phyloP scores from a whole-genome alignment of 108 stramenopile species.

The Nannochloropsis salina region DNA sequence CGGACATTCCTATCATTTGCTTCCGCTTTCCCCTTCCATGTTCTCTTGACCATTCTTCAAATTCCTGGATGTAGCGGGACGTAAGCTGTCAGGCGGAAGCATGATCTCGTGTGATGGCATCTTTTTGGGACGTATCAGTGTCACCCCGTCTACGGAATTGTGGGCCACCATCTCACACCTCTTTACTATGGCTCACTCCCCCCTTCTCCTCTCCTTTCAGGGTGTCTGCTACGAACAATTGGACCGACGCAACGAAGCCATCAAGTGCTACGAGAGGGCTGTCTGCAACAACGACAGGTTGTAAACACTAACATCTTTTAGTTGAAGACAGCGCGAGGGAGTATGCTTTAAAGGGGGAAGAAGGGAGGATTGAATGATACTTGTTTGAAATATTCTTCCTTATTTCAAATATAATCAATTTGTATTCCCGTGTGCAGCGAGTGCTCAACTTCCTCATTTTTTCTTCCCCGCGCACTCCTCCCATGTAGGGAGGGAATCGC shows the following conservation, averaged over 20 bases:
- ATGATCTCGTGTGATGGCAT: too few species aligned
- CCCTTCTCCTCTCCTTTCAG: neutral
- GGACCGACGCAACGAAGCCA: conserved; percentile 69
- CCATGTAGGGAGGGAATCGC: conserved; percentile 73
- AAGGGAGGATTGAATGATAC: neutral
- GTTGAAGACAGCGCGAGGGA: conserved; percentile 37
- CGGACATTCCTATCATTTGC: too few species aligned
- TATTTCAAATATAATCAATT: neutral
- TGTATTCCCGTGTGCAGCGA: neutral
- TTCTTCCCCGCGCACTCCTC: neutral
- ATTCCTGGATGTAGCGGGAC: too few species aligned
- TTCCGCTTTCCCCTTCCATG: too few species aligned
- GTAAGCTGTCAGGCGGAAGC: too few species aligned
- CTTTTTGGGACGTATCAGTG: too few species aligned
- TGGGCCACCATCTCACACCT: neutral
- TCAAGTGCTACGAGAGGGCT: conserved; percentile 79
- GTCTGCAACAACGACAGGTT: conserved; percentile 41
- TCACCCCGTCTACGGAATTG: too few species aligned
- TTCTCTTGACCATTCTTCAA: too few species aligned
- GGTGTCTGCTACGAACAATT: conserved; percentile 69
- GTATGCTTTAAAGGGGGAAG: neutral
- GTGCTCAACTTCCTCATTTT: conserved; percentile 16
- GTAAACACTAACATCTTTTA: neutral
- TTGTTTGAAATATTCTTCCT: neutral
- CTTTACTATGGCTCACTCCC: neutral